A percentile compares a stretch with the other conserved stretches of the same genome.
phyloP scores from a whole-genome alignment of 2,329 filamentous ascomycete genomes.

The Arachnopeziza araneosa region DNA sequence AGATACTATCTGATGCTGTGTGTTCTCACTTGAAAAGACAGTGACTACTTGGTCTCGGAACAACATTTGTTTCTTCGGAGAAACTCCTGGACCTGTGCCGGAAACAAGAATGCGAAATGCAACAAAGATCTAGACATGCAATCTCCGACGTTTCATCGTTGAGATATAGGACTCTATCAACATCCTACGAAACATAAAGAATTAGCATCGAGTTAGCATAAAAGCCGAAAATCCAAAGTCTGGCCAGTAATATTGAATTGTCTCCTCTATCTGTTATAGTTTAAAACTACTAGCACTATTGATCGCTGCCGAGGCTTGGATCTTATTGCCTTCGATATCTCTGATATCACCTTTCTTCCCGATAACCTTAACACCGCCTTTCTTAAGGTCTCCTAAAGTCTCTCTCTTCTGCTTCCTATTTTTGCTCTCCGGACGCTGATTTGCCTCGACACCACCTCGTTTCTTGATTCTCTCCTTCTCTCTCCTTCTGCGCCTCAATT shows the following conservation, averaged over 20 bases:
- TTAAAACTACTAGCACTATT: conserved; percentile 55
- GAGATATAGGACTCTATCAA: background rate
- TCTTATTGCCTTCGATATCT: conserved; percentile 76
- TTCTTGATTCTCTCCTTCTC: conserved; percentile 83
- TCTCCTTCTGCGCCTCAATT: conserved; percentile 66
- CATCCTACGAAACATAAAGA: background rate
- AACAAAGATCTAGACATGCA: background rate
- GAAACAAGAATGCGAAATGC: background rate
- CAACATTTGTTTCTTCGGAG: background rate
- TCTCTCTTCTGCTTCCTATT: conserved; percentile 51
- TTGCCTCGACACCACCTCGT: conserved; percentile 46
- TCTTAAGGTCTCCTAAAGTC: conserved; percentile 55
- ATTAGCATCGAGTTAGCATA: background rate
- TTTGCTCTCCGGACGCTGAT: conserved; percentile 48
- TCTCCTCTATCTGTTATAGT: conserved; percentile 38
- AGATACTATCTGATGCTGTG: too few relatives aligned
- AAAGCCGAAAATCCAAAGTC: background rate
- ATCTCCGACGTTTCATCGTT: background rate
- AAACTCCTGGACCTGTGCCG: background rate
- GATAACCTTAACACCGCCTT: conserved; percentile 86
- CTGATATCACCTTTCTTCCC: conserved; percentile 82
- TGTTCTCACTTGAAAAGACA: background rate
- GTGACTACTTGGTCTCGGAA: background rate
- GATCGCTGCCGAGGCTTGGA: conserved; percentile 45
- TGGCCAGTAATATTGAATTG: background rate